Evolutionary conservation across 257 asterid species (phyloP), one percentile per base, ranked within the genome.

Genomic region (Henckelia pumila): DNA sequence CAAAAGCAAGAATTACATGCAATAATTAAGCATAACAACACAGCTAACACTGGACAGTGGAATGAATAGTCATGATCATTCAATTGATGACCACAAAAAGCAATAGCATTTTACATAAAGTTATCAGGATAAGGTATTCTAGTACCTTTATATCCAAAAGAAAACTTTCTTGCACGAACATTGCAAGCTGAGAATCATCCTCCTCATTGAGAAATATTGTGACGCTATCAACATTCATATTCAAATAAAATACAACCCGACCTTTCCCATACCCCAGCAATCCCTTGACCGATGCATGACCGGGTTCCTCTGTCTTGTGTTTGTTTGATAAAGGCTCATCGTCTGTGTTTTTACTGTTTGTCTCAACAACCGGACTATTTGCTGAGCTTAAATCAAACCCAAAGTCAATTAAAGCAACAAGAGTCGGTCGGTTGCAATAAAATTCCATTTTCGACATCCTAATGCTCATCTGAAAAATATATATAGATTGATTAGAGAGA

Each of bases 91-190:
- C 33, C 67, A 20, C 61, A 52, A 50, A 40, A 69, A 16, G 21
- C 58, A 66, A 21, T 61, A 50, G 21, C 40, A 56, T 59, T 60
- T 16, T 50, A 44, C 29, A 76, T 21, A 69, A 52, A 56, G 63
- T 37, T 63, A 30, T 50, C 50, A 11, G 59, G 47, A 22, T 55
- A 71, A 59, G 13, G 47, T 19, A 9, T 63, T 60, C 57, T 14
- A 58, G 66, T 81, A 93, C 99, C 99, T 94, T 94, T 58, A 91
- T 77, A 82, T 91, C 95, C 73, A 91, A 73, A 70, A 86, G 79
- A 83, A 94, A 94, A 77, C 88, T 85, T 87, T 94, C 99, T 84
- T 88, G 99, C 80, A 89, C 96, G 55, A 94, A 81, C 97, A 94
- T 88, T 61, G 99, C 99, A 68, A 94, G 95, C 82, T 86, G 95